Evolutionary conservation across 805 yeast species (phyloP).

Genomic region (Saccharomycopsis babjevae): DNA sequence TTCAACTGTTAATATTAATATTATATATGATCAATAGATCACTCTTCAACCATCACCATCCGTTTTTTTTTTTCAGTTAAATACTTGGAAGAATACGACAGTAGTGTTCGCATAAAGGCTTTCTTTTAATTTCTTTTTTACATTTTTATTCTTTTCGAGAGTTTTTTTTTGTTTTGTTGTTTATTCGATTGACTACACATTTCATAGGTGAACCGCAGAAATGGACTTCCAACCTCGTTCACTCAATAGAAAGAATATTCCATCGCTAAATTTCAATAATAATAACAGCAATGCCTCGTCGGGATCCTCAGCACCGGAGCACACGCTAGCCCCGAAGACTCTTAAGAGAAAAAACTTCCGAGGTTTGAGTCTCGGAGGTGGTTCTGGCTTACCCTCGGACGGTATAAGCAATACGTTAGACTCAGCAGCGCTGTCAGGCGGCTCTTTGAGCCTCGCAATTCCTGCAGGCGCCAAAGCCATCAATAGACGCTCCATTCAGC

Average conservation of each 20-base stretch:
- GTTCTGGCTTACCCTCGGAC: not conserved
- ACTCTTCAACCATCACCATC: too few relatives aligned
- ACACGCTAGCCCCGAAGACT: conserved; percentile 13
- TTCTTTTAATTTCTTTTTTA: not conserved
- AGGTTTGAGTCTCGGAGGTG: conserved; percentile 11
- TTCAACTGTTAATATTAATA: too few relatives aligned
- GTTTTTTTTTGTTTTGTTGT: not conserved
- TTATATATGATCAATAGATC: too few relatives aligned
- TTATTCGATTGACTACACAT: not conserved
- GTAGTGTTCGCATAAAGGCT: too few relatives aligned
- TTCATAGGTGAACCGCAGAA: not conserved
- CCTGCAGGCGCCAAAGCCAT: not conserved
- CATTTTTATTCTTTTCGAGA: not conserved
- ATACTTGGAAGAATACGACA: too few relatives aligned
- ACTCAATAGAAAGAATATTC: conserved; percentile 2
- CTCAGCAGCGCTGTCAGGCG: not conserved
- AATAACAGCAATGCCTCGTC: not conserved
- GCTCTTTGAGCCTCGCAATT: not conserved
- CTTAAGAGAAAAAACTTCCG: conserved; percentile 13
- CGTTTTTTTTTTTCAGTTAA: too few relatives aligned
- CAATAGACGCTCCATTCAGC: conserved; percentile 12
- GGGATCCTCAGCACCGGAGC: not conserved
- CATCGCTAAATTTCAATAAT: not conserved
- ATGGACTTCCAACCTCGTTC: conserved; percentile 1
- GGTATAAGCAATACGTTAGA: not conserved